Conservation (phyloP, 257 asterid species). For the Scutellaria minor region DNA sequence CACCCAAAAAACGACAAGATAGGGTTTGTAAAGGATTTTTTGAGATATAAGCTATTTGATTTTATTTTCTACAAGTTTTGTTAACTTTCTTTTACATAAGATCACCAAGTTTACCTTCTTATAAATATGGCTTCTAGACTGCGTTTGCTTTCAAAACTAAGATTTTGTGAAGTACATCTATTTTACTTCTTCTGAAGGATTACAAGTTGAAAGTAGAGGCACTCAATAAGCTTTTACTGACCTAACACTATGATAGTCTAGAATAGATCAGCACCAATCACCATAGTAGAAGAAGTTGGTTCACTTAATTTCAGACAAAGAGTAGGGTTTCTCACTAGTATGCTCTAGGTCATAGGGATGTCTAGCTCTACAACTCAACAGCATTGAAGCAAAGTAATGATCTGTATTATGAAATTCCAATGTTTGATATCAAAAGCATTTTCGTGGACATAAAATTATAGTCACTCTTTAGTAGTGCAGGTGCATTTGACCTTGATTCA, state of each 20-base stretch:
- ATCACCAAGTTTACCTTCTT: conserved; percentile 15
- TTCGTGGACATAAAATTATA: not conserved
- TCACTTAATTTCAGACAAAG: conserved; percentile 5
- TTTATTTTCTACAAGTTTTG: not conserved
- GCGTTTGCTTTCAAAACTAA: conserved; percentile 1
- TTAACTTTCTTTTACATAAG: not conserved
- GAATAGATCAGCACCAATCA: conserved; percentile 10
- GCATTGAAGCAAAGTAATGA: not conserved
- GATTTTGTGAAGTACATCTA: not conserved
- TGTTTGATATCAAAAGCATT: not conserved
- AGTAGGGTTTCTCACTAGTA: no score
- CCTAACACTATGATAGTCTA: not conserved
- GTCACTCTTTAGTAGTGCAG: not conserved
- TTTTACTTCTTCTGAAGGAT: conserved; percentile 21
- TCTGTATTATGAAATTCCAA: conserved; percentile 6
- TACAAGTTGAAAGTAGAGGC: conserved; percentile 3
- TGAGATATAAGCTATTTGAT: not conserved
- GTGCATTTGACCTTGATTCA: not conserved
- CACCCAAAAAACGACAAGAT: not conserved
- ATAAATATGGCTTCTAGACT: conserved; percentile 4
- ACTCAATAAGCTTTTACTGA: not conserved
- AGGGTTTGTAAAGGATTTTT: not conserved
- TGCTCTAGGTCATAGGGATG: no score
- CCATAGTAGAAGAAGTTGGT: conserved; percentile 10
- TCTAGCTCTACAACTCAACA: not conserved